Evolutionary conservation across 2,329 filamentous ascomycete genomes (phyloP), one percentile per base, ranked within the genome.

Genomic region (Coniella vitis): DNA sequence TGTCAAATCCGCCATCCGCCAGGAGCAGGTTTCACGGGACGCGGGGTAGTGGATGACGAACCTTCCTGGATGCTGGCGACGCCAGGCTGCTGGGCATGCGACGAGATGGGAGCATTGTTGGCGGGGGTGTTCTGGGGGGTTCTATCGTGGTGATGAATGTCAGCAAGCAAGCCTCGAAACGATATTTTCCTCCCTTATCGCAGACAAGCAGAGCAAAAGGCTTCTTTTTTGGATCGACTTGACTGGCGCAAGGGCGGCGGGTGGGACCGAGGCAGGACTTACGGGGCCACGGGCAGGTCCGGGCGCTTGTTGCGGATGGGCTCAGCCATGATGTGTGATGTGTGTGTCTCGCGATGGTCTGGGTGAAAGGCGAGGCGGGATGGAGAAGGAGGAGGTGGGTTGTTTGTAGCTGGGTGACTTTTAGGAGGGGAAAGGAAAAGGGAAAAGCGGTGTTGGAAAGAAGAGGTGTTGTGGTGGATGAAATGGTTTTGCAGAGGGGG

Each of bases 51-150:
- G 16, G 16, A 35, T 36, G 25, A 75, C 80, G 69, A 73, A 97
- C 93, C 93, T 83, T 98, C 93, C 70, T 91, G 93, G 75, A 98
- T 97, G 70, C 89, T 96, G 58, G 88, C 76, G 56, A 98, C 85
- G 58, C 86, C 88, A 55, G 93, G 93, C 73, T 95, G 89, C 73
- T 95, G 90, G 60, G 94, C 93, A 71, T 93, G 91, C 55, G 91
- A 97, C 47, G 90, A 95, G 72, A 98, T 97, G 57, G 93, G 93
- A 59, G 94, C 93, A 75, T 91, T 90, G 72, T 83, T 90, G 58
- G 89, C 86, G 59, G 93, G 93, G 49, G 93, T 98, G 76, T 98
- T 98, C 74, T 98, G 93, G 64, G 93, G 93, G 65, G 93, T 98
- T 63, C 93, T 97, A 69, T 65, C 61, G 61, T 60, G 63, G 63